Percentiles rank a stretch among this genome's conserved stretches.
Conservation (phyloP, 768 basidiomycete genomes). For the Favolaschia claudopus region DNA sequence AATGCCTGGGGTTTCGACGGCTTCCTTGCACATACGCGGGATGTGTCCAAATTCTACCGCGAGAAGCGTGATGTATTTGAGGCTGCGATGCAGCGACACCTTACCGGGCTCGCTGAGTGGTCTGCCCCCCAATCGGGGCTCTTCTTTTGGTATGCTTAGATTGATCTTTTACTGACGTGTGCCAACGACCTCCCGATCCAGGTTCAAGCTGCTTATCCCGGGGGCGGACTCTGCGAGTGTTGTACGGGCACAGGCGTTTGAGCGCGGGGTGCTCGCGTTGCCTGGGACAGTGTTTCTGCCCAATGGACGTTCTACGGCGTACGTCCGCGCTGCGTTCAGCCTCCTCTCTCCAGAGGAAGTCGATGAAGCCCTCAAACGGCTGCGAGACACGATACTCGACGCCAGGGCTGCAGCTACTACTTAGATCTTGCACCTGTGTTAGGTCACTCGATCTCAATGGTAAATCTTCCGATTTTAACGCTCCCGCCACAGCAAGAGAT, state of each 20-base stretch:
- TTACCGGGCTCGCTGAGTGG: slow-evolving; percentile 83
- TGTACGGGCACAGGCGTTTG: slow-evolving; percentile 78
- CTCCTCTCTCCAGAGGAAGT: slow-evolving; percentile 70
- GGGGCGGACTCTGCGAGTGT: slow-evolving; percentile 73
- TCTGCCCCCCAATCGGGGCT: slow-evolving; percentile 77
- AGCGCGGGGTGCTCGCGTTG: slow-evolving; percentile 86
- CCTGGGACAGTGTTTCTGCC: slow-evolving; percentile 88
- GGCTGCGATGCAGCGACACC: slow-evolving; percentile 73
- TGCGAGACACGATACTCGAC: slow-evolving; percentile 51
- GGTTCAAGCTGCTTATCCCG: slow-evolving; percentile 73
- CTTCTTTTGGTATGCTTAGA: slow-evolving; percentile 81
- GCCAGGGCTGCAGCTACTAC: slow-evolving; percentile 33
- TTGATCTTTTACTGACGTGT: neutral
- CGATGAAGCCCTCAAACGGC: slow-evolving; percentile 73
- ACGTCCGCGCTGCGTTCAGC: slow-evolving; percentile 87
- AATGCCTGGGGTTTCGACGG: slow-evolving; percentile 79
- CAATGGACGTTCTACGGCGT: slow-evolving; percentile 69
- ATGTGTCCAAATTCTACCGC: slow-evolving; percentile 78
- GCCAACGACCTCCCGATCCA: slow-evolving; percentile 31
- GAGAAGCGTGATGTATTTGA: slow-evolving; percentile 82
- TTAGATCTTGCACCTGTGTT: too few relatives aligned
- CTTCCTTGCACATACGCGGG: slow-evolving; percentile 71
- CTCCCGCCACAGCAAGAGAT: too few relatives aligned
- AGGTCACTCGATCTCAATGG: too few relatives aligned
- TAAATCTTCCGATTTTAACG: too few relatives aligned